phyloP scores from a whole-genome alignment of 2,329 filamentous ascomycete genomes.

The Fusarium sacchari region DNA sequence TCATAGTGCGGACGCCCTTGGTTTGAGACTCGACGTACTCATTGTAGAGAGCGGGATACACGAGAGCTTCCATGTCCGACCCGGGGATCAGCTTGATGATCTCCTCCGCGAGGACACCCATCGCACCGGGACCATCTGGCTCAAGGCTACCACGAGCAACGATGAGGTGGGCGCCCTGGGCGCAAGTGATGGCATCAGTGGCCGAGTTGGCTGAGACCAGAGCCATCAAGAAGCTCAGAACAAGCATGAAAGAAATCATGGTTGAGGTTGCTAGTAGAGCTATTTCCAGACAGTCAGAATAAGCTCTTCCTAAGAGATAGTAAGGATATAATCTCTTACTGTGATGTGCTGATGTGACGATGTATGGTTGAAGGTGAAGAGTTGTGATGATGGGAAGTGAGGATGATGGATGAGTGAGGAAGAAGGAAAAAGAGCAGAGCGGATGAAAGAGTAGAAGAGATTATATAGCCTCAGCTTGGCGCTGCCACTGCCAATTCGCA shows the following conservation, averaged over 20 bases:
- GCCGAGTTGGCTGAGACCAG: background rate
- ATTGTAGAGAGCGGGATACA: slow-evolving; percentile 32
- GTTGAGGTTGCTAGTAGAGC: background rate
- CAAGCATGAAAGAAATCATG: slow-evolving; percentile 17
- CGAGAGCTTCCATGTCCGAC: slow-evolving; percentile 34
- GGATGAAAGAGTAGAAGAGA: background rate
- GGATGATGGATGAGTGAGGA: too few relatives aligned
- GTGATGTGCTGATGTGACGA: background rate
- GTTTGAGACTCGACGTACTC: slow-evolving; percentile 37
- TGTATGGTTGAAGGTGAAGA: background rate
- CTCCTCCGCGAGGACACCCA: slow-evolving; percentile 18
- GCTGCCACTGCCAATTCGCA: background rate
- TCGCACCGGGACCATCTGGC: slow-evolving; percentile 28
- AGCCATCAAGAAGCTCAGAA: slow-evolving; percentile 2
- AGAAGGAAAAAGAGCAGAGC: background rate
- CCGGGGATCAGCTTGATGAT: slow-evolving; percentile 12
- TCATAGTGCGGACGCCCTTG: slow-evolving; percentile 15
- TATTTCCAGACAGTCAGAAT: background rate
- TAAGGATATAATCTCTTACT: background rate
- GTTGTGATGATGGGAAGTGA: background rate
- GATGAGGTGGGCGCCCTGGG: slow-evolving; percentile 33
- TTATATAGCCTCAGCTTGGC: slow-evolving; percentile 12
- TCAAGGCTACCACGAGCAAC: slow-evolving; percentile 35
- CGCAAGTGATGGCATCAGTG: background rate
- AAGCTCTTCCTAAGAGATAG: background rate